Conservation (phyloP, 345 rosid genomes). For the Rhodomyrtus tomentosa region DNA sequence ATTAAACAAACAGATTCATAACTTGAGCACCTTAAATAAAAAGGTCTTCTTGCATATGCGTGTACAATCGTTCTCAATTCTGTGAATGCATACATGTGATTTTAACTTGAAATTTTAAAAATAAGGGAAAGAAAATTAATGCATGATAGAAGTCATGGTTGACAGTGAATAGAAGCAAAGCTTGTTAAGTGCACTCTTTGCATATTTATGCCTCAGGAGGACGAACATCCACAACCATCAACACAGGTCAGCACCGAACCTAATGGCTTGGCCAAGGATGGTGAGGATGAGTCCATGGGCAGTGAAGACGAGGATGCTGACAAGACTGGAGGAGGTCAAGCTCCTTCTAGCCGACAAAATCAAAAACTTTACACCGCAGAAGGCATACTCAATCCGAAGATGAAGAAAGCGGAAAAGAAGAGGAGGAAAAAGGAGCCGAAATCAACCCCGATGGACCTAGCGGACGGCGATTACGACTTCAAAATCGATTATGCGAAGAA, state of each 20-base stretch:
- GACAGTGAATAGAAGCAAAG: background rate
- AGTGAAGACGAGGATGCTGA: slow-evolving; percentile 22
- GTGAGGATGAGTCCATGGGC: slow-evolving; percentile 5
- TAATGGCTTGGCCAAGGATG: background rate
- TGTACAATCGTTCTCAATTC: background rate
- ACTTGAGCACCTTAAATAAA: background rate
- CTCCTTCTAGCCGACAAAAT: slow-evolving; percentile 43
- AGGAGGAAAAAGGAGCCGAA: slow-evolving; percentile 49
- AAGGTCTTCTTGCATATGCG: background rate
- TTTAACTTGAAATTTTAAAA: background rate
- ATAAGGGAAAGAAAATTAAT: background rate
- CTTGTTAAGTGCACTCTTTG: background rate
- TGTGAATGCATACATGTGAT: background rate
- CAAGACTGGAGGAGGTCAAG: slow-evolving; percentile 28
- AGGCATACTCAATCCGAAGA: slow-evolving; percentile 63
- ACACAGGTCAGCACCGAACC: slow-evolving; percentile 4
- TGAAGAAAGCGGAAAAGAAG: slow-evolving; percentile 70
- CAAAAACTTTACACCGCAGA: slow-evolving; percentile 56
- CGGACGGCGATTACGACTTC: slow-evolving; percentile 69
- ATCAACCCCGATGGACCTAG: slow-evolving; percentile 22
- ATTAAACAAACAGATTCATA: background rate
- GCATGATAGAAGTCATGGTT: background rate
- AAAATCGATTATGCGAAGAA: slow-evolving; percentile 60
- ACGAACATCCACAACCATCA: slow-evolving; percentile 13
- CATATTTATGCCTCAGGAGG: slow-evolving; percentile 17